phyloP scores from a whole-genome alignment of 2,329 filamentous ascomycete genomes.

The Hypocreales sp. region DNA sequence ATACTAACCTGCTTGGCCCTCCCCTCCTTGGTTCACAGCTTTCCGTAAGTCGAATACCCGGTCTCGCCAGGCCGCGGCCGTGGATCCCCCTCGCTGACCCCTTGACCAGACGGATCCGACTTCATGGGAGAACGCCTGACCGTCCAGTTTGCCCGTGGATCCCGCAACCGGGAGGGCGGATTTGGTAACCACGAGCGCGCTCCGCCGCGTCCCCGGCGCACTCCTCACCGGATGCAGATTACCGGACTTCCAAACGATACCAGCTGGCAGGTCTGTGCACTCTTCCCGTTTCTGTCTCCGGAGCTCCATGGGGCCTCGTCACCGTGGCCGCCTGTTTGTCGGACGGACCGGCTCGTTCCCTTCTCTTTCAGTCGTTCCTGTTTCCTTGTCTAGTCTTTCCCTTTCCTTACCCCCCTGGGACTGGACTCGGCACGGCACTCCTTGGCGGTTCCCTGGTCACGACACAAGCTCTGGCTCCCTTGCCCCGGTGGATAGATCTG shows the following conservation, averaged over 20 bases:
- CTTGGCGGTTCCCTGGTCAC: constrained; percentile 2
- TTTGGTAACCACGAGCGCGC: constrained; percentile 39
- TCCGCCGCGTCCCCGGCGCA: constrained; percentile 71
- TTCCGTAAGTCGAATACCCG: constrained; percentile 55
- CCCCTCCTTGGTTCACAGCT: constrained; percentile 30
- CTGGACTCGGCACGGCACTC: constrained; percentile 11
- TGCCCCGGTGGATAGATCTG: constrained; percentile 18
- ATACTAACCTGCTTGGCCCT: too few species aligned
- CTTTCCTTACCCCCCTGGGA: constrained; percentile 5
- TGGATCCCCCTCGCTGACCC: too few species aligned
- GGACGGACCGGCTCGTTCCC: too few species aligned
- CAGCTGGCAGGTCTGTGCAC: constrained; percentile 98
- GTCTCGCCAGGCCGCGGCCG: too few species aligned
- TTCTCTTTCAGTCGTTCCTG: too few species aligned
- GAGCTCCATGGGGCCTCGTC: constrained; percentile 21
- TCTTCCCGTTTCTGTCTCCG: constrained; percentile 41
- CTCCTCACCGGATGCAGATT: constrained; percentile 92
- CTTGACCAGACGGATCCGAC: constrained; percentile 87
- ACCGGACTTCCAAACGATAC: constrained; percentile 94
- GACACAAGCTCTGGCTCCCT: constrained; percentile 1
- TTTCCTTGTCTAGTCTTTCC: too few species aligned
- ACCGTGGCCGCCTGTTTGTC: constrained; percentile 9
- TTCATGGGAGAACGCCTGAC: constrained; percentile 97
- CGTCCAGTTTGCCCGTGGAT: constrained; percentile 93
- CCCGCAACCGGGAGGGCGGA: constrained; percentile 37